Evolutionary conservation across 306 rosid species (phyloP).

Genomic region (Lathyrus oleraceus): DNA sequence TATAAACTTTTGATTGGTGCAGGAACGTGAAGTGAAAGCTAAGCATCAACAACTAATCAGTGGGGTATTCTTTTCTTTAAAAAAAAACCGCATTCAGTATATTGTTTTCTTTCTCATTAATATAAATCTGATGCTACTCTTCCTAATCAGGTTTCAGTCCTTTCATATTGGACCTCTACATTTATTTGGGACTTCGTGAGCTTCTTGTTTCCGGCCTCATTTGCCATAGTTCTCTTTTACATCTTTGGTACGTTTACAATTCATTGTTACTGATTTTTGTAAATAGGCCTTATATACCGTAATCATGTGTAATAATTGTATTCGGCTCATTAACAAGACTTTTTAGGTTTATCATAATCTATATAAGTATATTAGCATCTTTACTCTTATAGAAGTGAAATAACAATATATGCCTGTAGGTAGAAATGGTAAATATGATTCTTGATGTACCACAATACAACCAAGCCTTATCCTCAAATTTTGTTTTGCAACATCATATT

Average conservation of each 20-base stretch:
- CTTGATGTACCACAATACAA: background rate
- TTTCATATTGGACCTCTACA: constrained; percentile 88
- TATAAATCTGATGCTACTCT: constrained; percentile 31
- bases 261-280: constrained; percentile 7
- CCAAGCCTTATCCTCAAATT: constrained; percentile 7
- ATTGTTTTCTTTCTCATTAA: constrained; percentile 11
- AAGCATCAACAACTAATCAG: constrained; percentile 95
- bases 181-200: constrained; percentile 90
- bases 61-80: constrained; percentile 60
- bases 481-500: constrained; percentile 18
- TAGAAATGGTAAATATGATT: constrained; percentile 17
- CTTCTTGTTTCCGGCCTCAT: constrained; percentile 83
- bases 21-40: constrained; percentile 99
- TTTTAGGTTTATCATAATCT: background rate
- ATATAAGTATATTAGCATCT: background rate
- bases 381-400: background rate
- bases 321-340: background rate
- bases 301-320: background rate
- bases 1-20: constrained; percentile 44
- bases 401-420: constrained; percentile 1
- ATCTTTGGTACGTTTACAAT: constrained; percentile 67
- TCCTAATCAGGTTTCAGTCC: constrained; percentile 71
- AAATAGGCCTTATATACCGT: background rate
- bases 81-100: constrained; percentile 8
- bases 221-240: constrained; percentile 75